Percentiles rank a stretch among this genome's conserved stretches.
Evolutionary conservation across 148 eudicot genomes (phyloP).

Genomic region (Heliamphora exappendiculata): DNA sequence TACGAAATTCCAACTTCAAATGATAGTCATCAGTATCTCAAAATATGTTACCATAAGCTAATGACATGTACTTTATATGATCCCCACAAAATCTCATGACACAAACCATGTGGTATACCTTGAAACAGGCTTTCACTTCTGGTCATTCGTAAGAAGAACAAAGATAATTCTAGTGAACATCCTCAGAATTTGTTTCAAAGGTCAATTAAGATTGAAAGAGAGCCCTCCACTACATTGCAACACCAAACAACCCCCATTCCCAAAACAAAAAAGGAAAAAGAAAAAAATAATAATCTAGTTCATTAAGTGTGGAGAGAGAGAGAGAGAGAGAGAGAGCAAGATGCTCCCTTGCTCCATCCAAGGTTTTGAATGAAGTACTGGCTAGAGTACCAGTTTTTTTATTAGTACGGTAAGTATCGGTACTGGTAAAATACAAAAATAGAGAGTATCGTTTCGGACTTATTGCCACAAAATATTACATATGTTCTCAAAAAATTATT

Average conservation of each 20-base stretch:
- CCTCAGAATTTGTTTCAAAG: no score
- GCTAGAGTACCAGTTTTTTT: not conserved
- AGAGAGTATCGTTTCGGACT: no score
- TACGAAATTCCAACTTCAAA: conserved; percentile 3
- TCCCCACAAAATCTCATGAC: not conserved
- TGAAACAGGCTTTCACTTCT: not conserved
- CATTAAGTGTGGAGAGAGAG: not conserved
- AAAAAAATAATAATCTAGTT: not conserved
- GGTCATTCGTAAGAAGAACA: not conserved
- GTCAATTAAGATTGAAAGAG: not conserved
- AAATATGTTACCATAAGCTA: not conserved
- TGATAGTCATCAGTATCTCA: no score
- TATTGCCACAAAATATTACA: no score
- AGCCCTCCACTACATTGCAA: no score
- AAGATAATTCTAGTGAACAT: not conserved
- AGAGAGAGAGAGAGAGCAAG: not conserved
- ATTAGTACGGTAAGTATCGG: no score
- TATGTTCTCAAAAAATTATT: no score
- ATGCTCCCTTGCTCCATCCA: no score
- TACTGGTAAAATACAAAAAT: no score
- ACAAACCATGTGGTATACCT: not conserved
- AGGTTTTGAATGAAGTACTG: not conserved
- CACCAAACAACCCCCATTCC: no score
- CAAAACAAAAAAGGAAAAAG: not conserved
- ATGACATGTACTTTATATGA: not conserved